Percentiles rank a stretch among this genome's conserved stretches.
Conservation (phyloP, 1,139 yeast genomes). For the Blastobotrys serpentis region DNA sequence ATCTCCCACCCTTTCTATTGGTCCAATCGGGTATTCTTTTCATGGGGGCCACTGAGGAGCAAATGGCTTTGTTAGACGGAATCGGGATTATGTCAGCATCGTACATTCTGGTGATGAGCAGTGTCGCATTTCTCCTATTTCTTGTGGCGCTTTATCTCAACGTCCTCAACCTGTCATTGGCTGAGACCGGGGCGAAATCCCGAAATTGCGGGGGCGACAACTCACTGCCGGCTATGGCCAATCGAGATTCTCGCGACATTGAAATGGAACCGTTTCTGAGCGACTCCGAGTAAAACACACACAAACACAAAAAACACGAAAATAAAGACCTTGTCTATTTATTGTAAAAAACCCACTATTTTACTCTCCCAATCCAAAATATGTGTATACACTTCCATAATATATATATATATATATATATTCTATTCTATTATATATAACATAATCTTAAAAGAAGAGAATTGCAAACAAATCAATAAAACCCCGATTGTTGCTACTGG, state of each 20-base stretch:
- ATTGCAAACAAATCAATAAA: too few species aligned
- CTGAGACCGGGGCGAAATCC: too few species aligned
- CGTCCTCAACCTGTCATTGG: slow-evolving; percentile 56
- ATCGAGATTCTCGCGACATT: slow-evolving; percentile 12
- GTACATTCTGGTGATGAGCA: slow-evolving; percentile 67
- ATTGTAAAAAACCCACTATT: too few species aligned
- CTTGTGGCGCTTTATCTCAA: slow-evolving; percentile 62
- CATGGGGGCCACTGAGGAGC: slow-evolving; percentile 93
- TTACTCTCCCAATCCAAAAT: too few species aligned
- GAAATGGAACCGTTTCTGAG: slow-evolving; percentile 20
- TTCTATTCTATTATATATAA: too few species aligned
- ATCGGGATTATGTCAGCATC: slow-evolving; percentile 84
- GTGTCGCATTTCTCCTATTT: slow-evolving; percentile 71
- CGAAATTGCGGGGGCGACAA: slow-evolving; percentile 6
- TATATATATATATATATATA: too few species aligned
- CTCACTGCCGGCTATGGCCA: slow-evolving; percentile 10
- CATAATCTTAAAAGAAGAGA: too few species aligned
- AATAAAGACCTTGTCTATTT: background rate
- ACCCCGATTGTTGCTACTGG: too few species aligned
- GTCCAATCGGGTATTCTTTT: slow-evolving; percentile 76
- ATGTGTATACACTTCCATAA: too few species aligned
- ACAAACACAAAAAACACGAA: background rate
- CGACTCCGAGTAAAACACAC: slow-evolving; percentile 10
- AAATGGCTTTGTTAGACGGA: slow-evolving; percentile 64
- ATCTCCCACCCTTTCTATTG: slow-evolving; percentile 76